A percentile compares a stretch with the other conserved stretches of the same genome.
phyloP scores from a whole-genome alignment of 495 filamentous ascomycete species.

The Penicillium ucsense region DNA sequence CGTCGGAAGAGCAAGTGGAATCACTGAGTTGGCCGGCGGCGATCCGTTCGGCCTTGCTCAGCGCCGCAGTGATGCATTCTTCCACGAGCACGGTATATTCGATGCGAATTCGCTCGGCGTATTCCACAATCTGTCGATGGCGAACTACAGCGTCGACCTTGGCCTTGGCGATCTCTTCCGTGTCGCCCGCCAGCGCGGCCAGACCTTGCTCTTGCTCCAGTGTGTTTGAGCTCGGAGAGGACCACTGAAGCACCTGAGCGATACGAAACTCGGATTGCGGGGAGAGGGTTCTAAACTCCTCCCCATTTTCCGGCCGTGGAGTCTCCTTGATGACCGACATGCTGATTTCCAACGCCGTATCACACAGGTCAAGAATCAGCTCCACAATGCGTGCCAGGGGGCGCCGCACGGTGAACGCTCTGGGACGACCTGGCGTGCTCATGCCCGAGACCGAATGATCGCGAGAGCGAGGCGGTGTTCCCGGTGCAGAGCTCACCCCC shows the following conservation, averaged over 20 bases:
- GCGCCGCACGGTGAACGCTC: conserved; percentile 79
- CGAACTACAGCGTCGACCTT: conserved; percentile 91
- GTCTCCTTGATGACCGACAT: conserved; percentile 80
- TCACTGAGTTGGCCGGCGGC: conserved; percentile 78
- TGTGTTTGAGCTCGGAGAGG: conserved; percentile 80
- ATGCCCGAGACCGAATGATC: conserved; percentile 67
- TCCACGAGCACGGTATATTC: conserved; percentile 87
- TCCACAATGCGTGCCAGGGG: conserved; percentile 90
- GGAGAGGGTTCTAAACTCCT: conserved; percentile 79
- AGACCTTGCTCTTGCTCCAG: conserved; percentile 93
- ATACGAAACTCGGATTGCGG: conserved; percentile 91
- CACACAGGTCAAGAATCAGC: conserved; percentile 86
- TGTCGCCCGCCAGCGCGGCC: conserved; percentile 78
- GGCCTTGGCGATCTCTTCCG: conserved; percentile 65
- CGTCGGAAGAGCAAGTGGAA: conserved; percentile 50
- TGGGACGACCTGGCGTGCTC: conserved; percentile 61
- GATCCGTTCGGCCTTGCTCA: conserved; percentile 82
- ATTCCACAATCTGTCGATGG: conserved; percentile 88
- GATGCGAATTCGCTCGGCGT: conserved; percentile 86
- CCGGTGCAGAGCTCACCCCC: conserved; percentile 59
- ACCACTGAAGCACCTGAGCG: conserved; percentile 89
- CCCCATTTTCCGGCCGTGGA: conserved; percentile 49
- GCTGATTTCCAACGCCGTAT: conserved; percentile 91
- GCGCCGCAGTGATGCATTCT: conserved; percentile 86
- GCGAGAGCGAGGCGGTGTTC: conserved; percentile 61